Conservation (phyloP, 225 moss, liverwort and hornwort species). For the Climacium dendroides region DNA sequence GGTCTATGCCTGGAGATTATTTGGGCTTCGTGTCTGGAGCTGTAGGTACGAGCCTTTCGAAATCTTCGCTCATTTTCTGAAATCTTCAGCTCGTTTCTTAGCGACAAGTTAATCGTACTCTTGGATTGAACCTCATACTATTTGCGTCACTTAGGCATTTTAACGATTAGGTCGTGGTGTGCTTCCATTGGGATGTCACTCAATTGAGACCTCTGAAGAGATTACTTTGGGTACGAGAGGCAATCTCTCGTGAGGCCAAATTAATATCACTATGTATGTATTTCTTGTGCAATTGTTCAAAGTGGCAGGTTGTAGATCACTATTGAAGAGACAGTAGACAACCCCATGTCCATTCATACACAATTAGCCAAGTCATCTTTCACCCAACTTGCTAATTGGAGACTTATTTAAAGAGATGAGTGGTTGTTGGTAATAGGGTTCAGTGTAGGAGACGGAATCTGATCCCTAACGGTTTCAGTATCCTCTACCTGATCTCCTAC, state of each 20-base stretch:
- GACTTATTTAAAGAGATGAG: not conserved
- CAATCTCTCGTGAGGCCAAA: not conserved
- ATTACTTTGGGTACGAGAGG: not conserved
- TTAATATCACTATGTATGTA: not conserved
- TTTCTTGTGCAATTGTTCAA: not conserved
- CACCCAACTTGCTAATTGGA: not conserved
- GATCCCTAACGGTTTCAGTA: not conserved
- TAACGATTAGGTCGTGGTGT: not conserved
- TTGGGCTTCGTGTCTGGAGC: constrained; percentile 86
- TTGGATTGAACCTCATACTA: not conserved
- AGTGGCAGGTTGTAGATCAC: not conserved
- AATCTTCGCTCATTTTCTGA: not conserved
- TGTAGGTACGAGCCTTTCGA: constrained; percentile 43
- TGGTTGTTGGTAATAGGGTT: not conserved
- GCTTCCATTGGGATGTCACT: not conserved
- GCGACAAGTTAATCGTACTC: not conserved
- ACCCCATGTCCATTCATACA: not conserved
- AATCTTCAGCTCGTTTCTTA: not conserved
- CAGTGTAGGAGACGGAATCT: not conserved
- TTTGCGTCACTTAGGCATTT: not conserved
- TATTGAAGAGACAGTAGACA: not conserved
- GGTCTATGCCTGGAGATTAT: constrained; percentile 76
- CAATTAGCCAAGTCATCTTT: not conserved
- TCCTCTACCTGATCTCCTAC: not conserved
- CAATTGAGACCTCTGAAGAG: not conserved